Evolutionary conservation across 768 basidiomycete species (phyloP).

Genomic region (Termitomyces sp.): DNA sequence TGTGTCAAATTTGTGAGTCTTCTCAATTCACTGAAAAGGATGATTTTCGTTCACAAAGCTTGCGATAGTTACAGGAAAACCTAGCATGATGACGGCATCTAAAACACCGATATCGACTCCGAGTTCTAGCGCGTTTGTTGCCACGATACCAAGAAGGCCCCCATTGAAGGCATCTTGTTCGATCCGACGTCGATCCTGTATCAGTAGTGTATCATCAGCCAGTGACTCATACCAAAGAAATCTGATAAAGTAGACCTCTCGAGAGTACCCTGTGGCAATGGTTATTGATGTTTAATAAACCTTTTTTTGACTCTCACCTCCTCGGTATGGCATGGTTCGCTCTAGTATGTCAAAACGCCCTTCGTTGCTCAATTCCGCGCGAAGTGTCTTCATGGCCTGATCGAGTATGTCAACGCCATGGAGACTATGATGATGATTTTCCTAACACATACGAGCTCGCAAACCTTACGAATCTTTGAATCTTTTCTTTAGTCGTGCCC

Average conservation of each 20-base stretch:
- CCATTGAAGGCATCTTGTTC: constrained; percentile 87
- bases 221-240: neutral
- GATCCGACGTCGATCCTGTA: constrained; percentile 75
- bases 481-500: neutral
- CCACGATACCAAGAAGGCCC: constrained; percentile 77
- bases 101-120: constrained; percentile 90
- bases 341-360: constrained; percentile 74
- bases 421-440: neutral
- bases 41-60: constrained; percentile 58
- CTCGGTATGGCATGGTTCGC: constrained; percentile 78
- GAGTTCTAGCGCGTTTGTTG: constrained; percentile 88
- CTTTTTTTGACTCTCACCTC: constrained; percentile 41
- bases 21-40: neutral
- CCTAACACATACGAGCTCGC: constrained; percentile 61
- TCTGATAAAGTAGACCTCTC: constrained; percentile 39
- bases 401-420: neutral
- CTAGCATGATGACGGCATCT: constrained; percentile 87
- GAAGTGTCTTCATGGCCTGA: constrained; percentile 78
- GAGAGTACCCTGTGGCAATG: constrained; percentile 58
- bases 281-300: neutral
- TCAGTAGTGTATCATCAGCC: neutral
- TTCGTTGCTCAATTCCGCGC: constrained; percentile 65
- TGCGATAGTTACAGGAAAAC: constrained; percentile 76
- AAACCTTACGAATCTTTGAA: constrained; percentile 68
- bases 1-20: constrained; percentile 22